phyloP scores from a whole-genome alignment of 306 rosid species.

The Cajanus cajan region DNA sequence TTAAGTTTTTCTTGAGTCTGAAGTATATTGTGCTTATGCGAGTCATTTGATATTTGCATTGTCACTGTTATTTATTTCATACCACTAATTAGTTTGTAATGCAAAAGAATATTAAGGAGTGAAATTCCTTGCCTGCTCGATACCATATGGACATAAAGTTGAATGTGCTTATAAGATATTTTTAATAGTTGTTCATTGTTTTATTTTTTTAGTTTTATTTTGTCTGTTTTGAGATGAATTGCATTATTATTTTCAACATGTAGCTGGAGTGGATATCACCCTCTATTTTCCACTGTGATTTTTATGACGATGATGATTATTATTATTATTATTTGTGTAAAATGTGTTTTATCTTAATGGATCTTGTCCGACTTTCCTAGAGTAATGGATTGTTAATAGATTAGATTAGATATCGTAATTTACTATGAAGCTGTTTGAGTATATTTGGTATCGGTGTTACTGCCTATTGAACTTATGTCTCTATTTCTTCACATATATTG shows the following conservation, averaged over 20 bases:
- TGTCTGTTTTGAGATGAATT: not conserved
- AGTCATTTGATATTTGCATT: not conserved
- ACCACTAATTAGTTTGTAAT: not conserved
- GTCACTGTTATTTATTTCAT: not conserved
- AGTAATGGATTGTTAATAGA: constrained; percentile 7
- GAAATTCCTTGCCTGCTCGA: not conserved
- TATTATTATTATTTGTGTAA: not conserved
- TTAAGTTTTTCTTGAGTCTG: not conserved
- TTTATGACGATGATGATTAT: not conserved
- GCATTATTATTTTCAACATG: not conserved
- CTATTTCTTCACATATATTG: constrained; percentile 18
- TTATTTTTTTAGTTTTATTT: not conserved
- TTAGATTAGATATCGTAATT: constrained; percentile 18
- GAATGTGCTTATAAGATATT: not conserved
- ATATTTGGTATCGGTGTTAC: constrained; percentile 13
- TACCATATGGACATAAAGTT: not conserved
- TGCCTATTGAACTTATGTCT: constrained; percentile 17
- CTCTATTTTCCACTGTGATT: not conserved
- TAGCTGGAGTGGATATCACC: not conserved
- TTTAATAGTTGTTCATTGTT: not conserved
- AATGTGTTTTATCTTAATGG: not conserved
- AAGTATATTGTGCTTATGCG: not conserved
- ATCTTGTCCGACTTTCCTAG: not conserved
- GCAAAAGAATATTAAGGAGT: not conserved
- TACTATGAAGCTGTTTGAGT: not conserved